Conservation (phyloP, 441 rosid genomes). For the Gossypium schwendimanii region DNA sequence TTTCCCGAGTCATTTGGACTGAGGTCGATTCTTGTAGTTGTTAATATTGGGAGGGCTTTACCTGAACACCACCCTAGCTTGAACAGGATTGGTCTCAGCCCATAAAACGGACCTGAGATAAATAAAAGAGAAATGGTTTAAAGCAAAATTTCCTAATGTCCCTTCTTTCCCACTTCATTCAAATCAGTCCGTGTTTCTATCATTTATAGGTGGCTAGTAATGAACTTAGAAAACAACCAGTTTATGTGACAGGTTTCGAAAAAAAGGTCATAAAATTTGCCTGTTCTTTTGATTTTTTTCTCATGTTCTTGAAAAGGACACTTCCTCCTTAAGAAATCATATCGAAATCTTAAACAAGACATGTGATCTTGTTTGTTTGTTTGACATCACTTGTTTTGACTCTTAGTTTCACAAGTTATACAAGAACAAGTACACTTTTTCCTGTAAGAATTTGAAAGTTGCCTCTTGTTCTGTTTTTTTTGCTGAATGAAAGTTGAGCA, state of each 20-base stretch:
- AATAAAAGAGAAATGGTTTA: too few species aligned
- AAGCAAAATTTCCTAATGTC: not conserved
- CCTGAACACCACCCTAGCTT: too few species aligned
- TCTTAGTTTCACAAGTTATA: not conserved
- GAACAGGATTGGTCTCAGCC: too few species aligned
- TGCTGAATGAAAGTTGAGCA: not conserved
- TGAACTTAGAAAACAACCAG: not conserved
- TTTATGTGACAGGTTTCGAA: not conserved
- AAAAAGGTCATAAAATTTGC: not conserved
- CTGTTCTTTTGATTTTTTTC: not conserved
- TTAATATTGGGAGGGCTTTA: too few species aligned
- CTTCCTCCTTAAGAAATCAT: not conserved
- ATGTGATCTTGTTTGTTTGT: not conserved
- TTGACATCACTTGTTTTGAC: not conserved
- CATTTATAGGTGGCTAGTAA: not conserved
- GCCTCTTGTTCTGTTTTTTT: not conserved
- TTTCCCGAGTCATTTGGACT: too few species aligned
- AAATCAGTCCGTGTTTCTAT: not conserved
- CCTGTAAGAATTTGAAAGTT: not conserved
- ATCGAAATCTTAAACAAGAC: not conserved
- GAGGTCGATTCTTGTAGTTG: too few species aligned
- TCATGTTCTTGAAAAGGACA: not conserved
- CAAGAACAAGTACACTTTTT: not conserved
- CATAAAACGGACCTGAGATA: too few species aligned
- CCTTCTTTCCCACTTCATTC: not conserved